phyloP scores from a whole-genome alignment of 805 yeast genomes.

The Barnettozyma sucrosica region DNA sequence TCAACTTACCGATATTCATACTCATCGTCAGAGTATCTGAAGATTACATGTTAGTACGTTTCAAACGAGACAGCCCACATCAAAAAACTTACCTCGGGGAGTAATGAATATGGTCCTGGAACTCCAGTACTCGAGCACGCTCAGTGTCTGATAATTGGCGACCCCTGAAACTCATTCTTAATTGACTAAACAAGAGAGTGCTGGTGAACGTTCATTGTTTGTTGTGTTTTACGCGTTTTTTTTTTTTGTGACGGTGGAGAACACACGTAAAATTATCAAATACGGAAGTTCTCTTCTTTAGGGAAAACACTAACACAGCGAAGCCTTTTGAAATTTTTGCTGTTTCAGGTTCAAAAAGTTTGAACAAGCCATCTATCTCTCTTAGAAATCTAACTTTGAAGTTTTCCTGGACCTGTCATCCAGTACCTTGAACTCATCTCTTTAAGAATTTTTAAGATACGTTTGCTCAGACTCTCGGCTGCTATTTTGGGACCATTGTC shows the following conservation, averaged over 20 bases:
- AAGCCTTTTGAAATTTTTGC: background rate
- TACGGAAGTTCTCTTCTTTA: background rate
- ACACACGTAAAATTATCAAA: slow-evolving; percentile 1
- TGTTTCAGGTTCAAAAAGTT: background rate
- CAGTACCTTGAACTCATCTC: background rate
- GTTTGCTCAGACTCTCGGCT: background rate
- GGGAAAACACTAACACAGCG: background rate
- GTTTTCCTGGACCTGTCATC: background rate
- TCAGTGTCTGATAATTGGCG: slow-evolving; percentile 80
- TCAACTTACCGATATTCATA: slow-evolving; percentile 62
- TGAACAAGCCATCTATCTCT: background rate
- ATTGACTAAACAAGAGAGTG: background rate
- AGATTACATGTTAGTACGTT: slow-evolving; percentile 9
- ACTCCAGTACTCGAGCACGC: slow-evolving; percentile 80
- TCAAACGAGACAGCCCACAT: background rate
- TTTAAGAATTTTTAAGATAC: no score
- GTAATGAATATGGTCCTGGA: slow-evolving; percentile 90
- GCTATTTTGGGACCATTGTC: background rate
- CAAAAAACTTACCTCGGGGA: slow-evolving; percentile 52
- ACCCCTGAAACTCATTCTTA: slow-evolving; percentile 36
- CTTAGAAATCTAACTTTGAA: background rate
- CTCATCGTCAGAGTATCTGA: slow-evolving; percentile 81
- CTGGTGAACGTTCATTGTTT: background rate
- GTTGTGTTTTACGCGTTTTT: slow-evolving; percentile 4
- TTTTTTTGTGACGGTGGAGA: background rate